Conservation (phyloP, 2,329 filamentous ascomycete species). For the Aspergillus quadrilineatus region DNA sequence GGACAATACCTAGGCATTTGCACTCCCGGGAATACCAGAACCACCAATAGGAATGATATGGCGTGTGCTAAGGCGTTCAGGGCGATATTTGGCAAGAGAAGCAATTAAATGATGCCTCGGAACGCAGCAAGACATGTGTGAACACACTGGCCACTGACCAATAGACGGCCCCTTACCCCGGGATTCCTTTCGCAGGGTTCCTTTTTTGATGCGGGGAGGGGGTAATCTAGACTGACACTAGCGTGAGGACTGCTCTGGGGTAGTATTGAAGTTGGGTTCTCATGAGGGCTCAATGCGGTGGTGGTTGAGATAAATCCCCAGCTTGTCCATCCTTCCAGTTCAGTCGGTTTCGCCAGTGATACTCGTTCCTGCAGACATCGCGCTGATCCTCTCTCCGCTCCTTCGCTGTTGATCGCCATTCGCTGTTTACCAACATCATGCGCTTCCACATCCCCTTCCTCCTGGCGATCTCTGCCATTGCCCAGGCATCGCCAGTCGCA, state of each 20-base stretch:
- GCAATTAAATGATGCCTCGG: conserved; percentile 1
- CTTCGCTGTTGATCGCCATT: background rate
- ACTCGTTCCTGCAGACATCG: background rate
- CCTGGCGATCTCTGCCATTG: background rate
- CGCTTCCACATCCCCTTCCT: conserved; percentile 13
- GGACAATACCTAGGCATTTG: background rate
- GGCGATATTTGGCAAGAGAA: background rate
- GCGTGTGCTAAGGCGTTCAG: background rate
- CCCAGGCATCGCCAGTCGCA: conserved; percentile 12
- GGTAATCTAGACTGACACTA: background rate
- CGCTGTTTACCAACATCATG: background rate
- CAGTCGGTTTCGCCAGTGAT: background rate
- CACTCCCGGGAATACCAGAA: background rate
- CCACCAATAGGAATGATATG: background rate
- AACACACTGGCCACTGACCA: background rate
- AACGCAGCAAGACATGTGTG: background rate
- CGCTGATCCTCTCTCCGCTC: background rate
- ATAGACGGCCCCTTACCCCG: background rate
- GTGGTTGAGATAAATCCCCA: background rate
- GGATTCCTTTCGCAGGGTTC: background rate
- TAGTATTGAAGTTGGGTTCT: background rate
- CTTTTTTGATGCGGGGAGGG: background rate
- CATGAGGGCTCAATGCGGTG: background rate
- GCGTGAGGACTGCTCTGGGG: background rate
- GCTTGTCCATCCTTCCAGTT: background rate